phyloP scores from a whole-genome alignment of 805 yeast species.

The Yarrowia deformans region DNA sequence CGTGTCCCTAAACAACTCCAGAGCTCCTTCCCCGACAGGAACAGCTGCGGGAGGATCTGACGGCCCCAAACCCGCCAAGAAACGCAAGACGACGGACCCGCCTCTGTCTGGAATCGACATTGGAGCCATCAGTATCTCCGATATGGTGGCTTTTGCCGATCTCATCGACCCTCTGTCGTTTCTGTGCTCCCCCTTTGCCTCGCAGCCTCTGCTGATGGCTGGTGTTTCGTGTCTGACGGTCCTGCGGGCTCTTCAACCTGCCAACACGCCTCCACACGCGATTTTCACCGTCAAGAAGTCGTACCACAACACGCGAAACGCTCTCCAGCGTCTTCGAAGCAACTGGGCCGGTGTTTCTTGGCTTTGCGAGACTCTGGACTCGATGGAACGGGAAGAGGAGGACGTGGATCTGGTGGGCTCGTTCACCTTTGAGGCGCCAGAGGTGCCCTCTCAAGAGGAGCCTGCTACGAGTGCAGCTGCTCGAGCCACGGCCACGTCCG shows the following conservation, averaged over 20 bases:
- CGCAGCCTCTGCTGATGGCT: slow-evolving; percentile 47
- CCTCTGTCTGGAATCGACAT: slow-evolving; percentile 43
- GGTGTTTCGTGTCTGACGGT: slow-evolving; percentile 46
- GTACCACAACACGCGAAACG: slow-evolving; percentile 45
- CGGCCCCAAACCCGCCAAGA: slow-evolving; percentile 17
- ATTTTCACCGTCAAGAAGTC: slow-evolving; percentile 43
- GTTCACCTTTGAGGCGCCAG: slow-evolving; percentile 16
- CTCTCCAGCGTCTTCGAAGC: slow-evolving; percentile 43
- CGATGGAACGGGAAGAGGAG: slow-evolving; percentile 46
- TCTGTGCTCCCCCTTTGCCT: slow-evolving; percentile 46
- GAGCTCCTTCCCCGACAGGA: slow-evolving; percentile 32
- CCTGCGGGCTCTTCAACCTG: slow-evolving; percentile 43
- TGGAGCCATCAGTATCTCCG: slow-evolving; percentile 48
- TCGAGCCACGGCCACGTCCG: slow-evolving; percentile 6
- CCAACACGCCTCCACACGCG: slow-evolving; percentile 41
- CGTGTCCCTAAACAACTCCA: slow-evolving; percentile 25
- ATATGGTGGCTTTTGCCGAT: slow-evolving; percentile 47
- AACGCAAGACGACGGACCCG: slow-evolving; percentile 18
- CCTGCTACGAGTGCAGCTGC: slow-evolving; percentile 8
- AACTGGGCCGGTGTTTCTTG: slow-evolving; percentile 48
- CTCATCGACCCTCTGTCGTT: slow-evolving; percentile 46
- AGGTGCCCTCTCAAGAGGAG: slow-evolving; percentile 21
- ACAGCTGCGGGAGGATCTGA: not conserved
- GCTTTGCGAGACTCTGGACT: slow-evolving; percentile 46
- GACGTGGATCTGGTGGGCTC: slow-evolving; percentile 45